Conservation (phyloP, 805 yeast genomes). For the Candida krabiensis region DNA sequence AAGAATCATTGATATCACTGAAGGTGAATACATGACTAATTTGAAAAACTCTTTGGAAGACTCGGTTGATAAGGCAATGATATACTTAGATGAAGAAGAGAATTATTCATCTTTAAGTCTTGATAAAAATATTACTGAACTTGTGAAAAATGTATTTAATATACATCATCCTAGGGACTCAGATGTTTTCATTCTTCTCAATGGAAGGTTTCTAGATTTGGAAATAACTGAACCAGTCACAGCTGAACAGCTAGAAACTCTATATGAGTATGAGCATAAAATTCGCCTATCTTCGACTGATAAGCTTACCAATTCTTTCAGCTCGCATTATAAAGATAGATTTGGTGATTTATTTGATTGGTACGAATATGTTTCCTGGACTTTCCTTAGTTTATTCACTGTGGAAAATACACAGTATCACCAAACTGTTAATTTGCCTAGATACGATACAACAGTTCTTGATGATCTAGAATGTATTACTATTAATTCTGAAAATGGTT, state of each 20-base stretch:
- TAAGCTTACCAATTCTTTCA: slow-evolving; percentile 3
- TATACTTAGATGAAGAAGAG: neutral
- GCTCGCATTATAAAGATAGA: neutral
- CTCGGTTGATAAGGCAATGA: slow-evolving; percentile 4
- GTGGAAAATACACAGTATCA: slow-evolving; percentile 31
- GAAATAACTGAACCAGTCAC: slow-evolving; percentile 24
- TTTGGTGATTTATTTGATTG: slow-evolving; percentile 16
- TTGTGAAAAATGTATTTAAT: slow-evolving; percentile 5
- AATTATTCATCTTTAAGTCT: neutral
- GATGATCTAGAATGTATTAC: slow-evolving; percentile 5
- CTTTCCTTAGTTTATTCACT: slow-evolving; percentile 22
- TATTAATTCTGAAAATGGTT: slow-evolving; percentile 5
- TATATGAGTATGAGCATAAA: slow-evolving; percentile 47
- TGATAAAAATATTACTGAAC: neutral
- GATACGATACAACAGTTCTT: slow-evolving; percentile 16
- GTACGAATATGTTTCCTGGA: slow-evolving; percentile 27
- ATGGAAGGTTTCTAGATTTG: slow-evolving; percentile 52
- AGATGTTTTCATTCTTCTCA: slow-evolving; percentile 43
- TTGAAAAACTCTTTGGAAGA: slow-evolving; percentile 6
- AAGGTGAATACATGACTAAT: neutral
- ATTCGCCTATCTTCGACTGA: slow-evolving; percentile 37
- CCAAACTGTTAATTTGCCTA: slow-evolving; percentile 19
- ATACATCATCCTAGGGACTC: slow-evolving; percentile 2
- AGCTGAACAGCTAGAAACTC: slow-evolving; percentile 32
- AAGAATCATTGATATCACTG: slow-evolving; percentile 17